Percentiles rank a stretch among this genome's conserved stretches.
Conservation (phyloP, 2,329 filamentous ascomycete genomes). For the Clonostachys solani region DNA sequence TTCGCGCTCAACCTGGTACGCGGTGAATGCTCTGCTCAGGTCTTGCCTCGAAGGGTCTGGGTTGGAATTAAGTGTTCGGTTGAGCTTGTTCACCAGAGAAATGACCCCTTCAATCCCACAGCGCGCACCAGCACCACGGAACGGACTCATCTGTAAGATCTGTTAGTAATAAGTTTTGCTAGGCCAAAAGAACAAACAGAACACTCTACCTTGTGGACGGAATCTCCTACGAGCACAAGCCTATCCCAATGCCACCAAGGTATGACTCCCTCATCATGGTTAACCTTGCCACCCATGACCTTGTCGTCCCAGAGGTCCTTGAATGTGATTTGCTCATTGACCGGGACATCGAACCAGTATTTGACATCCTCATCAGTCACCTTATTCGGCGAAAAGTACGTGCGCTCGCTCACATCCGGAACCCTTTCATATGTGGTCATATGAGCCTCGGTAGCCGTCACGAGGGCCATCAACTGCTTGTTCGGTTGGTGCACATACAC, state of each 20-base stretch:
- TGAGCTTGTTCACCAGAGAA: neutral
- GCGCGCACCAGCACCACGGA: neutral
- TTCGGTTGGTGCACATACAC: neutral
- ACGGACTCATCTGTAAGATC: neutral
- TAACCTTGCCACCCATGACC: neutral
- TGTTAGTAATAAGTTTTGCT: neutral
- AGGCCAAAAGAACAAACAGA: neutral
- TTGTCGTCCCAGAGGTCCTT: neutral
- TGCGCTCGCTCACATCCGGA: neutral
- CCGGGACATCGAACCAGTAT: neutral
- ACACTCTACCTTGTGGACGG: neutral
- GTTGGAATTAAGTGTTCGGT: neutral
- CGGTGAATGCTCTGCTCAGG: neutral
- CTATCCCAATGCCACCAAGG: neutral
- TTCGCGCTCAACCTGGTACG: neutral
- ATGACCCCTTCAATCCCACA: neutral
- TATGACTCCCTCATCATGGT: neutral
- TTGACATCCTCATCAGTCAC: neutral
- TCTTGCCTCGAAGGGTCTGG: neutral
- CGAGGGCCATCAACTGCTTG: neutral
- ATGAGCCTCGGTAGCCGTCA: neutral
- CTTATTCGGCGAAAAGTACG: neutral
- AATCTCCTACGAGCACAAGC: neutral
- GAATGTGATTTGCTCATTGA: neutral
- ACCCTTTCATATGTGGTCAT: neutral